These are phyloP conservation scores for Stephanodiscus triporus DNA, from an alignment of 108 stramenopile species.

Conservation along the genomic window DNA sequence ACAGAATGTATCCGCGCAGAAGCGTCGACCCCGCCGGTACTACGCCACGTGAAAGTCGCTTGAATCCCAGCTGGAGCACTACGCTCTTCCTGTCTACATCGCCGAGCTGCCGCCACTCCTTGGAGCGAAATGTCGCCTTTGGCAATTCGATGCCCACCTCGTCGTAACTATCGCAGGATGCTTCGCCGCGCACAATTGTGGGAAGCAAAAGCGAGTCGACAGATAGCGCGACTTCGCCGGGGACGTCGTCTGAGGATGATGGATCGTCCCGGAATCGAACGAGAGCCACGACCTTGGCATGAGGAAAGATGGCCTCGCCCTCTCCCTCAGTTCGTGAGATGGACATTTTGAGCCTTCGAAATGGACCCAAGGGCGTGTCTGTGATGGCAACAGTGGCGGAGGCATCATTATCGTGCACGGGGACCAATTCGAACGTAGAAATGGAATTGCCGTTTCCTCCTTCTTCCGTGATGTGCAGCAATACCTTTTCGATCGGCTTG, in stretches of 20 bases:
- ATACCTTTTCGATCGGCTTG: conserved; percentile 25
- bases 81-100: conserved; percentile 18
- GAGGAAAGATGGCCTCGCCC: conserved; percentile 28
- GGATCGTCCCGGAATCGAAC: conserved; percentile 20
- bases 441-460: background rate
- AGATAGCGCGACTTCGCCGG: conserved; percentile 6
- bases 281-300: conserved; percentile 20
- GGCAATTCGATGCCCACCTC: conserved; percentile 32
- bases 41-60: conserved; percentile 23
- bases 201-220: conserved; percentile 23
- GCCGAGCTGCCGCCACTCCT: conserved; percentile 44
- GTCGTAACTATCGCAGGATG: conserved; percentile 20
- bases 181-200: conserved; percentile 3
- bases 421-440: conserved; percentile 16
- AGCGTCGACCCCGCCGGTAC: conserved; percentile 26
- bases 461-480: conserved; percentile 1
- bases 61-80: conserved; percentile 34
- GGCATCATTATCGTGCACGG: background rate
- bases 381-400: conserved; percentile 11
- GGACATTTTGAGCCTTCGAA: conserved; percentile 20
- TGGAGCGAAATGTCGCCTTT: conserved; percentile 7
- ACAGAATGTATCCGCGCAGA: conserved; percentile 29
- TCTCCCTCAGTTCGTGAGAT: conserved; percentile 14
- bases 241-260: background rate
- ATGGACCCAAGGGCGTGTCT: conserved; percentile 32